Evolutionary conservation across 805 yeast genomes (phyloP), one percentile per base, ranked within the genome.

Genomic region (Metschnikowia bowlesiae): DNA sequence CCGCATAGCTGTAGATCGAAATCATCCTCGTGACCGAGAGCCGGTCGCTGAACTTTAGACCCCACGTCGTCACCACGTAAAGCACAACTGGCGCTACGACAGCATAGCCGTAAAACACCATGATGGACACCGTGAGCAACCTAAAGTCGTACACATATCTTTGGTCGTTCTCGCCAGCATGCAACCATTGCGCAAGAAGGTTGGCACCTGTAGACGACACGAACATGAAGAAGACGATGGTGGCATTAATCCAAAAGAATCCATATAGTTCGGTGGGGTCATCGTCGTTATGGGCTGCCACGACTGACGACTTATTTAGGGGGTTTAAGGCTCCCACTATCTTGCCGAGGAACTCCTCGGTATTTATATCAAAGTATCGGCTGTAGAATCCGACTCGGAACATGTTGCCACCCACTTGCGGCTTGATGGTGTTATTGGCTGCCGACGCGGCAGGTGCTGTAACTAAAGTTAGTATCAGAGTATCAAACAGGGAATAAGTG

Each of bases 181-280:
- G 76, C 29, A 79, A 58, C 71, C 80, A 75, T 28, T 80, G 75
- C n/a, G 82, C 71, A n/a, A 89, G 59, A 22, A 86, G 62, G 44
- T 84, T 82, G 2, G 87, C 79, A 18, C 87, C 77, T 0, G 96
- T 85, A 34, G 86, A 80, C 41, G 90, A 78, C 51, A 89, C 83
- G 68, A 90, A 90, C 64, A 88, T 74, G 32, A 84, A 71, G 55
- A 87, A 81, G 0, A 88, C 81, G 45, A 89, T 80, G 0, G 96
- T 85, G 0, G 90, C 89, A 10, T 92, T 87, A 40, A 91, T 83
- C 98, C 98, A 91, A 16, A 89, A 72, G 7, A 95, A 86, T 0
- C 97, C 97, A 65, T 89, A 92, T 47, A 91, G 69, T 61, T 91
- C 98, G 1, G 69, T 62, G 8, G 55, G 52, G 13, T 74, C 73